A percentile compares a stretch with the other conserved stretches of the same genome.
Evolutionary conservation across 139 green algal species (phyloP).

Genomic region (Coelastrella sp.): DNA sequence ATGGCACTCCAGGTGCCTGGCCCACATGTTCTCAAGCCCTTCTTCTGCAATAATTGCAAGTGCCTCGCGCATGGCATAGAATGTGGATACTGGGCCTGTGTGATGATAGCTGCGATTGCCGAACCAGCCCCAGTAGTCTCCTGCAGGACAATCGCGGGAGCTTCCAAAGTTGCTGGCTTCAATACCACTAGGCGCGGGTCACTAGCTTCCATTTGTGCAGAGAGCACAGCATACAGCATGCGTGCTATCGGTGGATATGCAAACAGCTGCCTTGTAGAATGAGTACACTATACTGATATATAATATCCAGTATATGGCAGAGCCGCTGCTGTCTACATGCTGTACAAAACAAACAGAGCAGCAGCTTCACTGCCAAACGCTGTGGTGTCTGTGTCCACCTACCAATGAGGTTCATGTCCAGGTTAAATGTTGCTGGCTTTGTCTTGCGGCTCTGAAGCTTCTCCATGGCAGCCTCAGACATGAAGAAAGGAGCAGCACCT

Average conservation of each 20-base stretch:
- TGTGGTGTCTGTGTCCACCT: constrained; percentile 14
- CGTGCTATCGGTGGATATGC: neutral
- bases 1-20: constrained; percentile 46
- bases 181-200: no score
- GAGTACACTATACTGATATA: neutral
- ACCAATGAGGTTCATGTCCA: constrained; percentile 90
- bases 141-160: neutral
- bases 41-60: constrained; percentile 84
- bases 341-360: neutral
- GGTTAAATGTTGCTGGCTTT: constrained; percentile 81
- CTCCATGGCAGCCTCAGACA: constrained; percentile 78
- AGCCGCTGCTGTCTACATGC: neutral
- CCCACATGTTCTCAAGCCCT: constrained; percentile 62
- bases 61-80: constrained; percentile 83
- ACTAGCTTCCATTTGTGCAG: no score
- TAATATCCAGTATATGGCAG: no score
- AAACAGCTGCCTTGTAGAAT: neutral
- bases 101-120: constrained; percentile 86
- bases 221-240: no score
- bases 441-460: constrained; percentile 85
- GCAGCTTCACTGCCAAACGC: neutral
- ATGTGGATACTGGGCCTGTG: constrained; percentile 65
- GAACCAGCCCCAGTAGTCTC: constrained; percentile 74
- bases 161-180: no score
- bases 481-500: constrained; percentile 81